A percentile compares a stretch with the other conserved stretches of the same genome.
Conservation (phyloP, 1,284 basidiomycete species). For the Apiotrichum mycotoxinovorans region DNA sequence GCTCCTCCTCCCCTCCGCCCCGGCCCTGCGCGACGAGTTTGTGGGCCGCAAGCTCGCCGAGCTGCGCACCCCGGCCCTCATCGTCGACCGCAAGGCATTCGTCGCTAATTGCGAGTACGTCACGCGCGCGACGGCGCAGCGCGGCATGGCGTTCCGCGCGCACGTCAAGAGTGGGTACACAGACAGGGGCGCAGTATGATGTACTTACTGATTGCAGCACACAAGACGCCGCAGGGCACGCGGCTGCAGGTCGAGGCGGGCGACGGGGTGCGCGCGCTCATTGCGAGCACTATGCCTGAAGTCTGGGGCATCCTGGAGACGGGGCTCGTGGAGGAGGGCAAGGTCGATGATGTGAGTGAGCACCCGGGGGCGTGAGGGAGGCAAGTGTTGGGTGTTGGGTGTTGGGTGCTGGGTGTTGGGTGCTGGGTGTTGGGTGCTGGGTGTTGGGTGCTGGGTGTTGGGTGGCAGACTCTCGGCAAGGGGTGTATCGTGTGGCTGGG, state of each 20-base stretch:
- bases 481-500: too few relatives aligned
- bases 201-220: slow-evolving; percentile 24
- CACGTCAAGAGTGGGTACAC: slow-evolving; percentile 84
- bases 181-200: not conserved
- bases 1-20: slow-evolving; percentile 23
- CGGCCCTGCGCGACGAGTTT: slow-evolving; percentile 59
- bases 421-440: too few relatives aligned
- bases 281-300: slow-evolving; percentile 42
- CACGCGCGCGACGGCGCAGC: slow-evolving; percentile 52
- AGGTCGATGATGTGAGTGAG: slow-evolving; percentile 65
- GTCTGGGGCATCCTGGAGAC: slow-evolving; percentile 35
- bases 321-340: slow-evolving; percentile 61
- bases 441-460: too few relatives aligned
- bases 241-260: slow-evolving; percentile 62
- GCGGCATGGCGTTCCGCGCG: slow-evolving; percentile 67
- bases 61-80: slow-evolving; percentile 70
- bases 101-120: slow-evolving; percentile 68
- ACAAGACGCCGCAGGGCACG: slow-evolving; percentile 69
- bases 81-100: slow-evolving; percentile 70
- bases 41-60: slow-evolving; percentile 58
- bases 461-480: too few relatives aligned
- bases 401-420: too few relatives aligned
- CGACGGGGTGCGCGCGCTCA: slow-evolving; percentile 47
- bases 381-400: not conserved
- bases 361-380: not conserved